phyloP scores from a whole-genome alignment of 805 yeast genomes.

The Sugiyamaella qingdaonensis region DNA sequence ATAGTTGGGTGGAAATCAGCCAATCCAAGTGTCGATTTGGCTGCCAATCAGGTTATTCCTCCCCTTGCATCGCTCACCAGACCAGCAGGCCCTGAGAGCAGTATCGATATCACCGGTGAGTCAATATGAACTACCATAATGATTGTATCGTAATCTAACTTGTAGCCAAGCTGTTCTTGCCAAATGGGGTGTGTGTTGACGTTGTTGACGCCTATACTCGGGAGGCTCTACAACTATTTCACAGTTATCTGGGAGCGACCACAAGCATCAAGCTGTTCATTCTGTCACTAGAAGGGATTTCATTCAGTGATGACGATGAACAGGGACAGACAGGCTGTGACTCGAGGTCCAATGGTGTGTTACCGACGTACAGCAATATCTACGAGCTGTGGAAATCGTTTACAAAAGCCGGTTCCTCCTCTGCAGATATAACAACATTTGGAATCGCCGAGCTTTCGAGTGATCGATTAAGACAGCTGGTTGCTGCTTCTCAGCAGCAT shows the following conservation, averaged over 20 bases:
- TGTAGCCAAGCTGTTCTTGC: conserved; percentile 22
- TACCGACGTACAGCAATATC: conserved; percentile 13
- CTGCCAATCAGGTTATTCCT: not conserved
- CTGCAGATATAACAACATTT: conserved; percentile 14
- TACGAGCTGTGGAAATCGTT: conserved; percentile 22
- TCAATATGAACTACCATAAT: not conserved
- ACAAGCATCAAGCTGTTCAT: conserved; percentile 13
- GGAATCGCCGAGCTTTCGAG: conserved; percentile 32
- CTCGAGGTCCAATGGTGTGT: not conserved
- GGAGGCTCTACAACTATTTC: conserved; percentile 13
- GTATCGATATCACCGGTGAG: not conserved
- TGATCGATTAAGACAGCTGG: conserved; percentile 20
- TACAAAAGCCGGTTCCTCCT: conserved; percentile 12
- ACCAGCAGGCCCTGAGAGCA: not conserved
- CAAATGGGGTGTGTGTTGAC: conserved; percentile 7
- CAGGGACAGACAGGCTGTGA: conserved; percentile 10
- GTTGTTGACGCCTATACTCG: conserved; percentile 4
- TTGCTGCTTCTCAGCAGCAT: conserved; percentile 12
- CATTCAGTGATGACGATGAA: conserved; percentile 28
- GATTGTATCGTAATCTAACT: not conserved
- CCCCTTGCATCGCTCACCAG: not conserved
- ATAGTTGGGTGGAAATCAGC: not conserved
- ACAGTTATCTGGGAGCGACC: not conserved
- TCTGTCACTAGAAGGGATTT: conserved; percentile 29
- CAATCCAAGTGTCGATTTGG: not conserved